These are phyloP conservation scores for Ogataea henricii DNA, from an alignment of 805 yeast genomes.

Conservation along the genomic window DNA sequence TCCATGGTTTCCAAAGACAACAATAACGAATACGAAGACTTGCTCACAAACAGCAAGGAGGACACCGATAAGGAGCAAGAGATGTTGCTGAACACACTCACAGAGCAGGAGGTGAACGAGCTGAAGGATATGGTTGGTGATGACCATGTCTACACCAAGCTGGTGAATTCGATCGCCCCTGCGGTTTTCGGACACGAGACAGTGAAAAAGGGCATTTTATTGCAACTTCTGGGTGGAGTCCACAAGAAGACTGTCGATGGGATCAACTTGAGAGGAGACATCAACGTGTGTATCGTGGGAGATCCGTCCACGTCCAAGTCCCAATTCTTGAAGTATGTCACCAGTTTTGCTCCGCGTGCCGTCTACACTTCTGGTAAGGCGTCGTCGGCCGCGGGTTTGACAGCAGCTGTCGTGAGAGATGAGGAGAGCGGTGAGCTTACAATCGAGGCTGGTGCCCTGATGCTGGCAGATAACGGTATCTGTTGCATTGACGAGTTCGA, in stretches of 20 bases:
- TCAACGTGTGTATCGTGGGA: slow-evolving; percentile 93
- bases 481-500: slow-evolving; percentile 99
- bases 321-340: slow-evolving; percentile 91
- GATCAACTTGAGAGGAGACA: slow-evolving; percentile 92
- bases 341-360: slow-evolving; percentile 88
- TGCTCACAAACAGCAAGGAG: slow-evolving; percentile 22
- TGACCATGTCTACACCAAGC: slow-evolving; percentile 76
- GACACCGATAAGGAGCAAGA: slow-evolving; percentile 76
- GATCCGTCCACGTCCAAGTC: slow-evolving; percentile 98
- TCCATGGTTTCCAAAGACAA: slow-evolving; percentile 50
- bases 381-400: slow-evolving; percentile 96
- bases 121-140: slow-evolving; percentile 89
- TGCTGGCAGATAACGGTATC: slow-evolving; percentile 97
- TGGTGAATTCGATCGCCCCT: slow-evolving; percentile 90
- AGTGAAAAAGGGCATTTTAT: slow-evolving; percentile 85
- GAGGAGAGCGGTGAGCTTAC: slow-evolving; percentile 97
- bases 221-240: slow-evolving; percentile 93
- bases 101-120: slow-evolving; percentile 81
- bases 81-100: slow-evolving; percentile 71
- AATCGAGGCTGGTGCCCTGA: slow-evolving; percentile 97
- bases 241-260: slow-evolving; percentile 94
- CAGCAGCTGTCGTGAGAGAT: slow-evolving; percentile 96
- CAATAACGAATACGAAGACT: slow-evolving; percentile 27
- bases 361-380: slow-evolving; percentile 98
- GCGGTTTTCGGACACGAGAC: slow-evolving; percentile 96